Evolutionary conservation across 768 basidiomycete species (phyloP).

Genomic region (Tulasnella sp.): DNA sequence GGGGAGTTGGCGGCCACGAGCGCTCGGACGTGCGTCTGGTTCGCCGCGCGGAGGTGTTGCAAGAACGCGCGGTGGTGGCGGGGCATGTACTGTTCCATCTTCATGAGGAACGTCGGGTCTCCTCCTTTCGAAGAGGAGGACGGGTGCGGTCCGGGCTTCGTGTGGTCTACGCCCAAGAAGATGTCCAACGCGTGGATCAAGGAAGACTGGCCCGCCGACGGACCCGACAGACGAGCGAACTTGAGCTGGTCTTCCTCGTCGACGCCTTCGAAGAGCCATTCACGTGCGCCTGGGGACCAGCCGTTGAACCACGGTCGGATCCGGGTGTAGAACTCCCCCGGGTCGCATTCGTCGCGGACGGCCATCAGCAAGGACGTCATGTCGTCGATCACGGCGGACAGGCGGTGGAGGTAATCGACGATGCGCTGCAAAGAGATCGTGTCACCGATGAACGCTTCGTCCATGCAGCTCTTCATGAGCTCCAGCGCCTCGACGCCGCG

Average conservation of each 20-base stretch:
- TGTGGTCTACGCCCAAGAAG: constrained; percentile 60
- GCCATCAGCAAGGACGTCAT: constrained; percentile 47
- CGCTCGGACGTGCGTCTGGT: constrained; percentile 23
- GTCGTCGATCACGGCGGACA: constrained; percentile 53
- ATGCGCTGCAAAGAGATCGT: constrained; percentile 52
- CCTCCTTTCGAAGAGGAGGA: background rate
- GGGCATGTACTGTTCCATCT: constrained; percentile 90
- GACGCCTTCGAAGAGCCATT: constrained; percentile 65
- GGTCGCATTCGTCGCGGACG: constrained; percentile 61
- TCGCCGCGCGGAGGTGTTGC: constrained; percentile 51
- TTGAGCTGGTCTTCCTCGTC: constrained; percentile 33
- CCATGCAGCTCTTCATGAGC: constrained; percentile 74
- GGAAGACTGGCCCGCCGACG: constrained; percentile 89
- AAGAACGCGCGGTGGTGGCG: constrained; percentile 67
- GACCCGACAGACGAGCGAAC: constrained; percentile 53
- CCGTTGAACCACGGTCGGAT: constrained; percentile 92
- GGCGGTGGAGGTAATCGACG: constrained; percentile 49
- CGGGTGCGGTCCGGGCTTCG: background rate
- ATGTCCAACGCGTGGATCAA: constrained; percentile 72
- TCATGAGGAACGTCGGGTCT: constrained; percentile 60
- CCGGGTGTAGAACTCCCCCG: constrained; percentile 72
- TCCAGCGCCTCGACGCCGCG: constrained; percentile 74
- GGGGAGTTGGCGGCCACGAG: background rate
- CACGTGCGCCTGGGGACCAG: constrained; percentile 35
- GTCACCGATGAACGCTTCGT: constrained; percentile 79